A percentile compares a stretch with the other conserved stretches of the same genome.
Evolutionary conservation across 1,139 yeast species (phyloP).

Genomic region (Taphrina sp.): DNA sequence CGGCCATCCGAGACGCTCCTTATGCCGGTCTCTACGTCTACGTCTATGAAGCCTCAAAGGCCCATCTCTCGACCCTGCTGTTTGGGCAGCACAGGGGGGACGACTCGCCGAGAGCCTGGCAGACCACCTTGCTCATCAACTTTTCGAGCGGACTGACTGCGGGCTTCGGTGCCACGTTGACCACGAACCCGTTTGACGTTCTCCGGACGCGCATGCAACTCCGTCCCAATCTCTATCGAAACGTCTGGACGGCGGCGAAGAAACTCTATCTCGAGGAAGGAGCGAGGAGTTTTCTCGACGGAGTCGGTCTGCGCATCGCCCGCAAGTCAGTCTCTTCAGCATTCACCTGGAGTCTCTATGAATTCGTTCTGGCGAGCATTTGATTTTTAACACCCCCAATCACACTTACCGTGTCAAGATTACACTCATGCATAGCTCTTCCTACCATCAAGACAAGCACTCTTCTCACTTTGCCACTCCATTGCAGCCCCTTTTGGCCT

Average conservation of each 20-base stretch:
- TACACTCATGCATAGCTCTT: too few species aligned
- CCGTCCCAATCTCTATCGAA: conserved; percentile 39
- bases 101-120: background rate
- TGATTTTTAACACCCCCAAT: too few species aligned
- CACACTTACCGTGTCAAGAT: too few species aligned
- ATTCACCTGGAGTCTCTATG: conserved; percentile 65
- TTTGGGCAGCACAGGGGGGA: background rate
- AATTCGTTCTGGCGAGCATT: conserved; percentile 27
- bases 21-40: conserved; percentile 90
- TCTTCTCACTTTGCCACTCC: too few species aligned
- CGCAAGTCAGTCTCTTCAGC: conserved; percentile 92
- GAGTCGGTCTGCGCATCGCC: conserved; percentile 72
- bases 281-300: conserved; percentile 66
- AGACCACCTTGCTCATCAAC: conserved; percentile 57
- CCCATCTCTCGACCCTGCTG: conserved; percentile 37
- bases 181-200: conserved; percentile 95
- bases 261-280: conserved; percentile 53
- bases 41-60: conserved; percentile 37
- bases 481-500: too few species aligned
- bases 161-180: conserved; percentile 74
- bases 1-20: conserved; percentile 89
- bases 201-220: conserved; percentile 89
- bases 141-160: conserved; percentile 69
- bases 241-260: conserved; percentile 48
- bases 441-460: too few species aligned